phyloP scores from a whole-genome alignment of 2,329 filamentous ascomycete genomes.

The Ceratocystis smalleyi region DNA sequence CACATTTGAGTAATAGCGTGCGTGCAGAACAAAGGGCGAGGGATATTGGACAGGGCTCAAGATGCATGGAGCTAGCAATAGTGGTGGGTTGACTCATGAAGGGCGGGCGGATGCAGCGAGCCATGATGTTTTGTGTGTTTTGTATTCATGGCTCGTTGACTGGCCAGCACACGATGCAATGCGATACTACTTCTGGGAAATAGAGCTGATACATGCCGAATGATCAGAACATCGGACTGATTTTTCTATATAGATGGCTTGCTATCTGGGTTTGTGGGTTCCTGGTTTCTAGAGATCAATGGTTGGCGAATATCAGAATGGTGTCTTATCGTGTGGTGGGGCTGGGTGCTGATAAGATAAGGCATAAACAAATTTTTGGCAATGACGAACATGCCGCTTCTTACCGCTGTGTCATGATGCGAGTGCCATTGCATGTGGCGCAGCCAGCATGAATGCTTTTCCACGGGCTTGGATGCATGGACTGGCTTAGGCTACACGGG shows the following conservation, averaged over 20 bases:
- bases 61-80: too few relatives aligned
- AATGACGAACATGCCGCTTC: too few relatives aligned
- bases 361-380: background rate
- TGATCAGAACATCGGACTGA: too few relatives aligned
- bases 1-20: background rate
- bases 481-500: too few relatives aligned
- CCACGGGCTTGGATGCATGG: too few relatives aligned
- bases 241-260: too few relatives aligned
- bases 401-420: background rate
- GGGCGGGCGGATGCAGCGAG: background rate
- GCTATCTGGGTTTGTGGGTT: background rate
- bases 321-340: conserved; percentile 1
- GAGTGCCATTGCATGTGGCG: background rate
- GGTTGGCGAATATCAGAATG: background rate
- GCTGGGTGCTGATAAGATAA: conserved; percentile 9
- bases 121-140: background rate
- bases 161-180: too few relatives aligned
- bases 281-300: background rate
- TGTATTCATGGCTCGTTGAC: background rate
- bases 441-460: too few relatives aligned
- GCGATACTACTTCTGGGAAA: too few relatives aligned
- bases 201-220: too few relatives aligned
- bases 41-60: background rate
- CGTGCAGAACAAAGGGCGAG: background rate
- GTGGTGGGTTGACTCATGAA: background rate